Percentiles rank a stretch among this genome's conserved stretches.
phyloP scores from a whole-genome alignment of 2,329 filamentous ascomycete species.

The Aspergillus arachidicola region DNA sequence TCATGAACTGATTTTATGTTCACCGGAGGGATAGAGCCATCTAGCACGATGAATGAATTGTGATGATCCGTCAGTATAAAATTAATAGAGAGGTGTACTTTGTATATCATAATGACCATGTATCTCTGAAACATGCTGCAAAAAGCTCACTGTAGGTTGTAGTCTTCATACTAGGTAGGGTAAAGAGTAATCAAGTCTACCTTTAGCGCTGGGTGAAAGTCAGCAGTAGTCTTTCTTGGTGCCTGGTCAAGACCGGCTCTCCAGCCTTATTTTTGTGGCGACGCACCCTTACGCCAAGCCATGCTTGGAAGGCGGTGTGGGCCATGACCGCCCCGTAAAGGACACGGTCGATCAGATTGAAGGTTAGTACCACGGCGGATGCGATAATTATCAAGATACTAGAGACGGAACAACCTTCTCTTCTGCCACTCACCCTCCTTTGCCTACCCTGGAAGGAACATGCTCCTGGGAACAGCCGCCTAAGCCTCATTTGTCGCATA shows the following conservation, averaged over 20 bases:
- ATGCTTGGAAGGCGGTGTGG: conserved; percentile 32
- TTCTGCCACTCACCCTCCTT: conserved; percentile 13
- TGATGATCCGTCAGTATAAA: conserved; percentile 1
- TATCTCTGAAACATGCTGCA: not conserved
- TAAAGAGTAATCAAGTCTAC: not conserved
- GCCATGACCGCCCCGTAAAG: conserved; percentile 27
- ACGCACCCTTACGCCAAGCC: not conserved
- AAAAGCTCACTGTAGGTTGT: not conserved
- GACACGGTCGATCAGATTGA: conserved; percentile 44
- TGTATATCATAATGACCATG: not conserved
- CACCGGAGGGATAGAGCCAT: conserved; percentile 5
- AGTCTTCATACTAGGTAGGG: not conserved
- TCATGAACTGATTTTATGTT: not conserved
- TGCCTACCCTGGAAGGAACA: conserved; percentile 11
- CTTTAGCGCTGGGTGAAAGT: not conserved
- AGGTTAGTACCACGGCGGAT: conserved; percentile 22
- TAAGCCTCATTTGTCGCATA: conserved; percentile 2
- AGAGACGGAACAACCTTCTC: conserved; percentile 10
- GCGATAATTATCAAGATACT: conserved; percentile 27
- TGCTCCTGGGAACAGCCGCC: conserved; percentile 11
- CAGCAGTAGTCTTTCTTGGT: not conserved
- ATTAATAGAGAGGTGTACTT: not conserved
- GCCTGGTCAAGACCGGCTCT: not conserved
- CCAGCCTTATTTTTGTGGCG: not conserved
- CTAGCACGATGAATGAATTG: conserved; percentile 5